Conservation (phyloP, 169 alveolate genomes). For the Plasmodium berghei region DNA sequence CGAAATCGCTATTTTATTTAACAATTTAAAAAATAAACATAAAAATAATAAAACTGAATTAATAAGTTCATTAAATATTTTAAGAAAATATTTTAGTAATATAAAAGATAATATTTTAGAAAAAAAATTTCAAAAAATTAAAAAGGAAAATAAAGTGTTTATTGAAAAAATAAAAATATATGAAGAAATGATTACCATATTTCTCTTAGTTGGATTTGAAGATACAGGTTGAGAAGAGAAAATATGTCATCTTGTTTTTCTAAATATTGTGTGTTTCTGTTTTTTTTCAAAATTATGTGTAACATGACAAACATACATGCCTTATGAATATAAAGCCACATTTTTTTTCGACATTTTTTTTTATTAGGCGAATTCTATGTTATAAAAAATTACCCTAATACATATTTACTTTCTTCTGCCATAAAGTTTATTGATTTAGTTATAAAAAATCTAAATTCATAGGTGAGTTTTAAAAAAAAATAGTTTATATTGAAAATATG, state of each 20-base stretch:
- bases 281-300: neutral
- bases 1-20: constrained; percentile 72
- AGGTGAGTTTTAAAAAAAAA: neutral
- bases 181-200: constrained; percentile 62
- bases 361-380: constrained; percentile 65
- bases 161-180: constrained; percentile 51
- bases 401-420: constrained; percentile 65
- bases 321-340: neutral
- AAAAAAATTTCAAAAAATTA: constrained; percentile 67
- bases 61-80: constrained; percentile 34
- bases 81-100: constrained; percentile 49
- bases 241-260: neutral
- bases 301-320: neutral
- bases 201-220: constrained; percentile 73
- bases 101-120: constrained; percentile 62
- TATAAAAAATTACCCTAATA: constrained; percentile 59
- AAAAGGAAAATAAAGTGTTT: constrained; percentile 68
- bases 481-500: too few species aligned
- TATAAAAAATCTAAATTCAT: constrained; percentile 30
- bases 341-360: neutral
- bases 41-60: constrained; percentile 55
- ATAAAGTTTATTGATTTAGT: constrained; percentile 63
- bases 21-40: constrained; percentile 66
- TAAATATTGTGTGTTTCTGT: neutral
- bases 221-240: constrained; percentile 44